These are phyloP conservation scores for Colletotrichum sp. DNA, from an alignment of 2,329 filamentous ascomycete species.

Conservation along the genomic window DNA sequence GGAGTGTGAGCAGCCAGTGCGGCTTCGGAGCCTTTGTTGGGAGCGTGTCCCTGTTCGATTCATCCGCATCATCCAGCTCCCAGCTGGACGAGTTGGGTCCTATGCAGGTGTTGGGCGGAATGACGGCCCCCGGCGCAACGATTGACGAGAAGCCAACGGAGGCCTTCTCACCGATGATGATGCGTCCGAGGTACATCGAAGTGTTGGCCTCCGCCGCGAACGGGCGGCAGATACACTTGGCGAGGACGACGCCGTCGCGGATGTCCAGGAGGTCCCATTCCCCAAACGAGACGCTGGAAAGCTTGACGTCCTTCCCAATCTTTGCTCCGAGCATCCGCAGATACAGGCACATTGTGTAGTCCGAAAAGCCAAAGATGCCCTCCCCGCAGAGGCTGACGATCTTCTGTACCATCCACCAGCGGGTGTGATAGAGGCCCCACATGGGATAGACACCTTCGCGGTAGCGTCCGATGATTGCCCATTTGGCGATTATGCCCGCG, in stretches of 20 bases:
- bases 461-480: slow-evolving; percentile 59
- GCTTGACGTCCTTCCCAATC: slow-evolving; percentile 56
- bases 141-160: slow-evolving; percentile 54
- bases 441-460: slow-evolving; percentile 61
- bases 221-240: slow-evolving; percentile 50
- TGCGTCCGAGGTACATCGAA: slow-evolving; percentile 59
- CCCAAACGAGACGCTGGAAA: slow-evolving; percentile 50
- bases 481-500: slow-evolving; percentile 56
- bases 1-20: slow-evolving; percentile 47
- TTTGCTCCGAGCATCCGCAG: slow-evolving; percentile 57
- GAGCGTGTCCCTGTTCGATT: slow-evolving; percentile 51
- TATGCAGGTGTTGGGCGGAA: slow-evolving; percentile 56
- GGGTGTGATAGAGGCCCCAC: slow-evolving; percentile 63
- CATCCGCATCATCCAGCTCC: slow-evolving; percentile 53
- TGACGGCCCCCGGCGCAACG: slow-evolving; percentile 52
- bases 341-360: slow-evolving; percentile 47
- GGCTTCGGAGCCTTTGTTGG: slow-evolving; percentile 40
- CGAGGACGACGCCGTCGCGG: slow-evolving; percentile 51
- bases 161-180: slow-evolving; percentile 52
- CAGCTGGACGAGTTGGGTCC: slow-evolving; percentile 63
- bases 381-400: slow-evolving; percentile 52
- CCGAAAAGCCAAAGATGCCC: slow-evolving; percentile 47
- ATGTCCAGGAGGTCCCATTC: slow-evolving; percentile 64
- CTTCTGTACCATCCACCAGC: slow-evolving; percentile 65
- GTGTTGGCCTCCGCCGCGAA: slow-evolving; percentile 63